Conservation (phyloP, 495 filamentous ascomycete species). For the Tuber borchii region DNA sequence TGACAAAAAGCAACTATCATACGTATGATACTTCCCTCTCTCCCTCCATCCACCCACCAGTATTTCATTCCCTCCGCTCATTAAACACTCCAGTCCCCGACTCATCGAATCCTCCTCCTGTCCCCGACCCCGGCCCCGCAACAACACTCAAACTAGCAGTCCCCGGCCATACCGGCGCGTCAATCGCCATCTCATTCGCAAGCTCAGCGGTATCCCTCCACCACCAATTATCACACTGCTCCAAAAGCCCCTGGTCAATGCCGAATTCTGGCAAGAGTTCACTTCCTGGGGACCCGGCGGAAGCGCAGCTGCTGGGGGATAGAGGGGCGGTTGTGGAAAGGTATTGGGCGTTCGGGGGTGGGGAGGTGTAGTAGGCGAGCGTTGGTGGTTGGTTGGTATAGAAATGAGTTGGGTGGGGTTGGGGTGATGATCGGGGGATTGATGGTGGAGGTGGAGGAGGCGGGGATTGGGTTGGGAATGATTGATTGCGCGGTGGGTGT, state of each 20-base stretch:
- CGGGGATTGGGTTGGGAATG: constrained; percentile 2
- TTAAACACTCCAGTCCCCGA: not conserved
- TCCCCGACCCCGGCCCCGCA: not conserved
- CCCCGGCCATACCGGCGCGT: not conserved
- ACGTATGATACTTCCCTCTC: not conserved
- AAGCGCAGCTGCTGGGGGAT: not conserved
- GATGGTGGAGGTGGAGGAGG: constrained; percentile 15
- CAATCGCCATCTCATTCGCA: not conserved
- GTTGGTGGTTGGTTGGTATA: not conserved
- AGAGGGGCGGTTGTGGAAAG: not conserved
- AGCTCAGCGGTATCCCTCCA: not conserved
- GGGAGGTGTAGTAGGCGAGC: not conserved
- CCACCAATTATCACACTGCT: not conserved
- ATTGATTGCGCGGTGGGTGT: not conserved
- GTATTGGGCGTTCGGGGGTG: not conserved
- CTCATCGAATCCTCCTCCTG: not conserved
- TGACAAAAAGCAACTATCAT: not conserved
- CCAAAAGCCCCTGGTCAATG: not conserved
- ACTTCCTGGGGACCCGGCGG: not conserved
- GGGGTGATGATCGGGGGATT: not conserved
- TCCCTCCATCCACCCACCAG: not conserved
- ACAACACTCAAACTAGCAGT: not conserved
- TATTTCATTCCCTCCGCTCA: not conserved
- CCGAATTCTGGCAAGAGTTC: not conserved
- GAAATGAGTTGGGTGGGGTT: not conserved